Evolutionary conservation across 371 early-diverging fungal species (phyloP).

Genomic region (Apophysomyces variabilis): DNA sequence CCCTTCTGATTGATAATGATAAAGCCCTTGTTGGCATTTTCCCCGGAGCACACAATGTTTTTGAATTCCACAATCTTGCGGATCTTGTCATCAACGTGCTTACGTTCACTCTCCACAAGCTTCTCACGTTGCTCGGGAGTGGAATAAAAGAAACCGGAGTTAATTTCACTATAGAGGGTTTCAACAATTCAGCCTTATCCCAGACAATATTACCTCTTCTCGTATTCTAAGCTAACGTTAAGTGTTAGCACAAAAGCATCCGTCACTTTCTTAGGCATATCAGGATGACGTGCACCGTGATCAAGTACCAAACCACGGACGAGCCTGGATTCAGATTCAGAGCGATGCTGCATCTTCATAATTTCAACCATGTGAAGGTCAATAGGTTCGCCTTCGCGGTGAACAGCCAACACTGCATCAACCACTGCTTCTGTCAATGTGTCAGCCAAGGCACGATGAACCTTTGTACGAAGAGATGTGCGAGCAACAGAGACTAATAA

Average conservation of each 20-base stretch:
- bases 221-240: constrained; percentile 99
- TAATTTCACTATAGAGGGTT: constrained; percentile 85
- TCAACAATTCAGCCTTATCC: not conserved
- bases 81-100: constrained; percentile 94
- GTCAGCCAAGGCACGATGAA: constrained; percentile 89
- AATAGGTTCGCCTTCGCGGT: constrained; percentile 80
- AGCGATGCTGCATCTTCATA: constrained; percentile 99
- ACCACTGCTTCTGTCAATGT: constrained; percentile 95
- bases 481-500: constrained; percentile 92
- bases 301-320: constrained; percentile 99
- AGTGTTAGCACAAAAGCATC: constrained; percentile 95
- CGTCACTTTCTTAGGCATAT: constrained; percentile 98
- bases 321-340: constrained; percentile 92
- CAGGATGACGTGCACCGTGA: constrained; percentile 99
- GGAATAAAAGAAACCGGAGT: constrained; percentile 99
- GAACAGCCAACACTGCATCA: constrained; percentile 93
- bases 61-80: constrained; percentile 97
- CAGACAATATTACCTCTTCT: constrained; percentile 76
- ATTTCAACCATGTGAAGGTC: constrained; percentile 99
- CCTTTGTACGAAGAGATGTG: constrained; percentile 96
- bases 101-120: constrained; percentile 97
- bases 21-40: constrained; percentile 84
- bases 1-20: constrained; percentile 99
- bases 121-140: constrained; percentile 98
- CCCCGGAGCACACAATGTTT: constrained; percentile 86